These are phyloP conservation scores for Tuctoria greenei DNA, from an alignment of 176 grass and related monocot genomes.

Conservation along the genomic window DNA sequence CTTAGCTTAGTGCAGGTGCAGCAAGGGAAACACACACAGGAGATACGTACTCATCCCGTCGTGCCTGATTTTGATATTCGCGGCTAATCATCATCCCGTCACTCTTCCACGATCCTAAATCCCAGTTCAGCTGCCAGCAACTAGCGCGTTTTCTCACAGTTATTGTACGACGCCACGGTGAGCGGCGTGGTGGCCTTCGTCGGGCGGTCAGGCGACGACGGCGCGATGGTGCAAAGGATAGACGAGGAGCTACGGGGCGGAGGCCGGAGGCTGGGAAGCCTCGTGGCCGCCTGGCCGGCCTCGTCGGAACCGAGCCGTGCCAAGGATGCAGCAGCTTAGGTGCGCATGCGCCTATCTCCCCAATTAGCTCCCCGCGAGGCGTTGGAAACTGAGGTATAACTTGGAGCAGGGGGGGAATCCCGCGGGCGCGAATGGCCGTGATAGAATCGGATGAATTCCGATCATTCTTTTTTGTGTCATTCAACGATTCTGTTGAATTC, in stretches of 20 bases:
- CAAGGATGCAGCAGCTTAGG: conserved; percentile 10
- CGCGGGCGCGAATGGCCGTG: neutral
- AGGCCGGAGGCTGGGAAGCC: conserved; percentile 33
- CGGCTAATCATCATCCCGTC: too few relatives aligned
- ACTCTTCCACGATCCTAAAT: too few relatives aligned
- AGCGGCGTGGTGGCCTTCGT: conserved; percentile 49
- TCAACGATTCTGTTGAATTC: neutral
- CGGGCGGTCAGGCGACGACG: conserved; percentile 40
- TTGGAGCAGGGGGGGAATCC: neutral
- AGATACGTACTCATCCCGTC: too few relatives aligned
- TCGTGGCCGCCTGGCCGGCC: conserved; percentile 30
- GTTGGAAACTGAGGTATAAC: neutral
- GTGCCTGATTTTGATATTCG: too few relatives aligned
- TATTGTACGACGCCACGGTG: conserved; percentile 41
- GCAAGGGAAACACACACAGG: too few relatives aligned
- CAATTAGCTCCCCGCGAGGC: neutral
- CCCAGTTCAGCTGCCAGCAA: too few relatives aligned
- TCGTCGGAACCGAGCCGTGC: conserved; percentile 20
- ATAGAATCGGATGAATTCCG: neutral
- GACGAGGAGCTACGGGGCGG: conserved; percentile 52
- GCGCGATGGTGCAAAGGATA: conserved; percentile 53
- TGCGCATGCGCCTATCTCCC: neutral
- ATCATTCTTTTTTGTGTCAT: neutral
- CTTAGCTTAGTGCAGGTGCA: too few relatives aligned
- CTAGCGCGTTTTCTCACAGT: too few relatives aligned